phyloP scores from a whole-genome alignment of 441 rosid genomes.

The Pelargonium hybrid region DNA sequence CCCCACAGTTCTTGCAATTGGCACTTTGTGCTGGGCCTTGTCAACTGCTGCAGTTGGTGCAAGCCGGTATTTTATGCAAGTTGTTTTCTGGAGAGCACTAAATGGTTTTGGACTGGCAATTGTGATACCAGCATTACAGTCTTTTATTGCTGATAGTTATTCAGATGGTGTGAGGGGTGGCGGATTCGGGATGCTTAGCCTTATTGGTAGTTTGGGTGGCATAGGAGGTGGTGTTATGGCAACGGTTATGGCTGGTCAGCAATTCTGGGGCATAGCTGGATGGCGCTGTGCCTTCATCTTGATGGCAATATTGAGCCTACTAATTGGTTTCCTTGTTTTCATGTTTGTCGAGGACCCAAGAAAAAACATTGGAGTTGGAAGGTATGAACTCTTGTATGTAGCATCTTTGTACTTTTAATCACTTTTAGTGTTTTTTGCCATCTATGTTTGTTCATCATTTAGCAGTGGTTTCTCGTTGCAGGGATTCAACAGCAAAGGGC shows the following conservation, averaged over 20 bases:
- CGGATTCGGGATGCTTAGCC: slow-evolving; percentile 76
- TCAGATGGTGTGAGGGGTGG: slow-evolving; percentile 72
- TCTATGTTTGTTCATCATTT: slow-evolving; percentile 8
- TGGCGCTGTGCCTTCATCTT: slow-evolving; percentile 90
- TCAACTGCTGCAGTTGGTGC: slow-evolving; percentile 90
- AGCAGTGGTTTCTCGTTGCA: slow-evolving; percentile 31
- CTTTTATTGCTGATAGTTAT: slow-evolving; percentile 92
- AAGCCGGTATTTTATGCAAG: slow-evolving; percentile 62
- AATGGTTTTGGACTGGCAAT: slow-evolving; percentile 93
- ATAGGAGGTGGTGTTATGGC: slow-evolving; percentile 94
- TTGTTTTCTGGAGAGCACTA: slow-evolving; percentile 82
- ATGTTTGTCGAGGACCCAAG: slow-evolving; percentile 73
- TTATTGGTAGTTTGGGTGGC: slow-evolving; percentile 78
- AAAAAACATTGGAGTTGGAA: slow-evolving; percentile 28
- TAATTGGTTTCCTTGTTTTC: slow-evolving; percentile 78
- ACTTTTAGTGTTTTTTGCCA: background rate
- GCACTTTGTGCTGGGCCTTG: slow-evolving; percentile 84
- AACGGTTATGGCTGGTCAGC: slow-evolving; percentile 80
- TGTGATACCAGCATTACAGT: slow-evolving; percentile 92
- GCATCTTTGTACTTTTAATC: background rate
- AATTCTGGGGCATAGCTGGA: slow-evolving; percentile 61
- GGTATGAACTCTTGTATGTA: slow-evolving; percentile 12
- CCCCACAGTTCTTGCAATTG: slow-evolving; percentile 75
- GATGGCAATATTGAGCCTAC: slow-evolving; percentile 70
- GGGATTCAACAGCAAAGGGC: slow-evolving; percentile 36